A percentile compares a stretch with the other conserved stretches of the same genome.
Evolutionary conservation across 805 yeast genomes (phyloP).

Genomic region (Wickerhamiella sorbophila): DNA sequence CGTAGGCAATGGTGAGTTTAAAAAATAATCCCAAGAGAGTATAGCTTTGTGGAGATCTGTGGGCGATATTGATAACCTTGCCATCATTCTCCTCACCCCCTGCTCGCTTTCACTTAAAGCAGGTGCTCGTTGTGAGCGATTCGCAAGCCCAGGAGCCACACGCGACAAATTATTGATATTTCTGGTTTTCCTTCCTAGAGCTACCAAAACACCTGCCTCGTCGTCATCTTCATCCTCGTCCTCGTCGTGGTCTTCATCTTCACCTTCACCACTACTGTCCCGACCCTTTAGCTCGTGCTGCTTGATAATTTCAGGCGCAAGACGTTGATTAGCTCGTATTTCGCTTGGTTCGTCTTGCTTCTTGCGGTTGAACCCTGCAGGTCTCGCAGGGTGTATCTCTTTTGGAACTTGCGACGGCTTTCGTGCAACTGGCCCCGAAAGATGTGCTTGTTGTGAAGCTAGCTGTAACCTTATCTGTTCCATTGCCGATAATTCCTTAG

Average conservation of each 20-base stretch:
- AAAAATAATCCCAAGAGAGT: slow-evolving; percentile 62
- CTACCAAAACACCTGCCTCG: slow-evolving; percentile 8
- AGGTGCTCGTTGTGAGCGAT: slow-evolving; percentile 7
- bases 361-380: slow-evolving; percentile 35
- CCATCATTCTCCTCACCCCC: slow-evolving; percentile 66
- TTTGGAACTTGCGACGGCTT: neutral
- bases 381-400: slow-evolving; percentile 34
- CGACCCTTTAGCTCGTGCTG: slow-evolving; percentile 12
- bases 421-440: neutral
- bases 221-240: slow-evolving; percentile 27
- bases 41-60: slow-evolving; percentile 58
- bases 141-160: slow-evolving; percentile 1
- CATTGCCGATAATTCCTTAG: neutral
- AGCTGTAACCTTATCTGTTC: neutral
- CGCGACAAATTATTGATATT: slow-evolving; percentile 12
- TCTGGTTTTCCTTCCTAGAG: slow-evolving; percentile 12
- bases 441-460: slow-evolving; percentile 2
- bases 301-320: neutral
- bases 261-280: slow-evolving; percentile 28
- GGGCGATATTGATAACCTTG: slow-evolving; percentile 62
- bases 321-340: slow-evolving; percentile 1
- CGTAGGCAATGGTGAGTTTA: slow-evolving; percentile 40
- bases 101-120: slow-evolving; percentile 32
- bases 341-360: slow-evolving; percentile 14
- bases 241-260: slow-evolving; percentile 29